Evolutionary conservation across 106 monocot species (phyloP), one percentile per base, ranked within the genome.

Genomic region (Dactylorhiza incarnata): DNA sequence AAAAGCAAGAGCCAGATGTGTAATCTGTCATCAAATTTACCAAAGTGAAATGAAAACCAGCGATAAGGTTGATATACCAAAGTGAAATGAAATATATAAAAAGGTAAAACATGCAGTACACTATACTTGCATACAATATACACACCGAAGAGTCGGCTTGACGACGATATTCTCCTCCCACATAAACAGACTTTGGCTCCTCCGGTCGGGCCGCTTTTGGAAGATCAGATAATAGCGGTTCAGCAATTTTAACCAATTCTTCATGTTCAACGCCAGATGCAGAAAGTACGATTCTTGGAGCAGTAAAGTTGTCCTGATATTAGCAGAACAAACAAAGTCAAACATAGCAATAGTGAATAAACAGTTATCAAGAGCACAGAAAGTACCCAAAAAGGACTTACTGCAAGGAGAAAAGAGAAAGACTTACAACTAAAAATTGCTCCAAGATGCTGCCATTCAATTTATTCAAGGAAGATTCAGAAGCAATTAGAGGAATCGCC

Each of bases 201-300:
- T 87, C 86, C 44, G 86, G 70, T 65, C 76, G 81, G 72, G 82
- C 43, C 16, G 80, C 84, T 49, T 81, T 84, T 15, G 91, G 91
- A 81, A 95, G 91, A 71, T 95, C 95, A 56, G 84, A 84, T 24
- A 95, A 48, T 72, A 95, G 91, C 56, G 95, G 87, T 62, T 86
- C 89, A 61, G 89, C 89, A 81, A 91, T 78, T 71, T 84, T 85
- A 13, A 95, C 71, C 22, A 95, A 79, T 63, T 89, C 95, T 26
- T 91, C 91, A 80, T 95, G 95, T 13, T 91, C 91, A 66, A 95
- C 95, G 75, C 95, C 95, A 65, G 89, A 89, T 77, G 91, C 95
- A 17, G 91, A 91, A 75, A 95, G 89, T 51, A 95, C 91, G 51
- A 95, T 87, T 56, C 95, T 83, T 7, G 95, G 87, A 53, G 95